Evolutionary conservation across 31 red algal genomes (phyloP), one percentile per base, ranked within the genome.

Genomic region (Pterothamnion heteromorphum): DNA sequence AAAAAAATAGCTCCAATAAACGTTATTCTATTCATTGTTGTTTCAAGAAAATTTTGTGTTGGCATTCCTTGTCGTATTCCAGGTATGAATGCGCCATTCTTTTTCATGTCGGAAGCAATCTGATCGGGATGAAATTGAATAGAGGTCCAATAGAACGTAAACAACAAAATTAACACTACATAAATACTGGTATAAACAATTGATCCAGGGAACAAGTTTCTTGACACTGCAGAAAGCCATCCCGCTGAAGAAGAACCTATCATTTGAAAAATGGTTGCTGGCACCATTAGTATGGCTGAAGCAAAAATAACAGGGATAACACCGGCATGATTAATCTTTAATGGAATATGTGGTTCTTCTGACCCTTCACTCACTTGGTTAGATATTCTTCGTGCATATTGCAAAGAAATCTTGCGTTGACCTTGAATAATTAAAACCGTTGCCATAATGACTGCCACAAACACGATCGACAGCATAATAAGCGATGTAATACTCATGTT

Each of bases 51-150:
- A 24, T 86, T 39, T 34, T 28, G 28, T 34, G 81, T 86, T 39
- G 22, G 22, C 35, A 35, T 37, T 37, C 81, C 81, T 24, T 28
- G 81, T 24, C 81, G 81, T 28, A 86, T 37, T 35, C 81, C 81
- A 37, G 81, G 81, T 35, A 86, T 86, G 35, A 35, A 86, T 34
- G 28, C 81, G 35, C 81, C 81, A 26, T 37, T 34, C 35, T 86
- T 86, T 39, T 86, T 32, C 27, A 86, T 86, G 35, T 86, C 35
- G 27, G 27, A 28, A 36, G 81, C 81, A 86, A 86, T 35, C 27
- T 86, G 28, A 32, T 37, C 81, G 22, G 81, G 27, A 86, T 86
- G 27, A 35, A 86, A 86, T 36, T 28, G 27, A 34, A 86, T 39
- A 32, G 81, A 34, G 35, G 35, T 37, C 27, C 35, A 86, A 37